Conservation (phyloP, 164 flowering plant species). For the Tetrastigma voinierianum region DNA sequence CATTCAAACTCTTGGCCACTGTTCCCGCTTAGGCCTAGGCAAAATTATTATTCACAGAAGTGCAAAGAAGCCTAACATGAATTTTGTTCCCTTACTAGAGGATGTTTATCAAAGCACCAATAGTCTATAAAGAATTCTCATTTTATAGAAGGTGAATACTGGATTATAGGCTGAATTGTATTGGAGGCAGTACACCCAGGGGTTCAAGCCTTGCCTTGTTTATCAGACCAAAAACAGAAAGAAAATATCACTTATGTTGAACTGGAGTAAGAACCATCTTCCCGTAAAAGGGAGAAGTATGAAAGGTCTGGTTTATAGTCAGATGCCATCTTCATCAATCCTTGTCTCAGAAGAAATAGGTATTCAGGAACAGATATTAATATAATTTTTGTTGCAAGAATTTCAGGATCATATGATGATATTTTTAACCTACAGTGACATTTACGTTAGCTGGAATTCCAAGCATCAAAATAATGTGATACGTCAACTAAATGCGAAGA, state of each 20-base stretch:
- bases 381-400: constrained; percentile 41
- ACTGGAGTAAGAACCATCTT: constrained; percentile 71
- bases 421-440: constrained; percentile 63
- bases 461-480: neutral
- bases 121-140: too few species aligned
- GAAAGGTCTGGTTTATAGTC: constrained; percentile 26
- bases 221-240: neutral
- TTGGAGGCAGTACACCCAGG: too few species aligned
- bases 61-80: too few species aligned
- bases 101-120: too few species aligned
- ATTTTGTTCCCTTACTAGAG: too few species aligned
- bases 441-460: neutral
- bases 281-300: constrained; percentile 55
- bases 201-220: too few species aligned
- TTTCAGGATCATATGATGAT: constrained; percentile 37
- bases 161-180: too few species aligned
- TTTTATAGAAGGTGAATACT: too few species aligned
- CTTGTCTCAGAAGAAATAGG: constrained; percentile 40
- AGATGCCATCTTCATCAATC: constrained; percentile 42
- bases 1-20: too few species aligned
- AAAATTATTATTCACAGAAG: too few species aligned
- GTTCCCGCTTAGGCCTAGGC: too few species aligned
- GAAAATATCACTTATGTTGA: neutral
- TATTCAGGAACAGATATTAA: constrained; percentile 61
- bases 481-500: constrained; percentile 1